Conservation (phyloP, 2,329 filamentous ascomycete genomes). For the Chaetomium sp. region DNA sequence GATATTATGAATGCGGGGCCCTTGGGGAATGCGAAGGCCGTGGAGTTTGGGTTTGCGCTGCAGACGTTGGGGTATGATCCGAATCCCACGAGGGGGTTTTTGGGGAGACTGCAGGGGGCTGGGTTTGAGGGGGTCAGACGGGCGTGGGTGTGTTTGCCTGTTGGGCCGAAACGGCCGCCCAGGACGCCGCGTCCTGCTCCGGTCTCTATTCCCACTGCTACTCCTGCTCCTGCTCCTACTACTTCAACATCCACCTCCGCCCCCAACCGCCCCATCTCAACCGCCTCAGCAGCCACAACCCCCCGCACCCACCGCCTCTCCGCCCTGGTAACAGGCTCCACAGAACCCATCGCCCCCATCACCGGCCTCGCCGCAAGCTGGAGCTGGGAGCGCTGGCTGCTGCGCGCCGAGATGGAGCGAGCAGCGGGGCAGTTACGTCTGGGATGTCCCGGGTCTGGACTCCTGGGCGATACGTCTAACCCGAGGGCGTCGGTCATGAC, state of each 20-base stretch:
- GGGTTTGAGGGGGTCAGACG: constrained; percentile 78
- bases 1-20: constrained; percentile 82
- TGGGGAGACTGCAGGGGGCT: constrained; percentile 64
- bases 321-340: constrained; percentile 60
- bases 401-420: constrained; percentile 80
- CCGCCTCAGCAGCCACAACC: constrained; percentile 27
- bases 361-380: constrained; percentile 79
- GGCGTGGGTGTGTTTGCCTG: constrained; percentile 82
- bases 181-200: constrained; percentile 19
- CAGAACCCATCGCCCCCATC: constrained; percentile 64
- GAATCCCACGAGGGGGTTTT: constrained; percentile 71
- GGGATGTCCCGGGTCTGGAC: constrained; percentile 8
- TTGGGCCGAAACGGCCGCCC: constrained; percentile 50
- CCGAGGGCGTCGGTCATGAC: constrained; percentile 45
- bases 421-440: constrained; percentile 58
- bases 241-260: neutral
- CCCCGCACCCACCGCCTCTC: constrained; percentile 49
- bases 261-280: neutral
- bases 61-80: constrained; percentile 88
- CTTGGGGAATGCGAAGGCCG: constrained; percentile 71
- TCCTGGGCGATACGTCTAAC: constrained; percentile 28
- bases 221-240: neutral
- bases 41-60: constrained; percentile 88
- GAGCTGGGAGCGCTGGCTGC: constrained; percentile 94
- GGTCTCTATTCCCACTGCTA: constrained; percentile 2